A percentile compares a stretch with the other conserved stretches of the same genome.
These are phyloP conservation scores for Tuber microsphaerosporum DNA, from an alignment of 495 filamentous ascomycete genomes.

Conservation along the genomic window DNA sequence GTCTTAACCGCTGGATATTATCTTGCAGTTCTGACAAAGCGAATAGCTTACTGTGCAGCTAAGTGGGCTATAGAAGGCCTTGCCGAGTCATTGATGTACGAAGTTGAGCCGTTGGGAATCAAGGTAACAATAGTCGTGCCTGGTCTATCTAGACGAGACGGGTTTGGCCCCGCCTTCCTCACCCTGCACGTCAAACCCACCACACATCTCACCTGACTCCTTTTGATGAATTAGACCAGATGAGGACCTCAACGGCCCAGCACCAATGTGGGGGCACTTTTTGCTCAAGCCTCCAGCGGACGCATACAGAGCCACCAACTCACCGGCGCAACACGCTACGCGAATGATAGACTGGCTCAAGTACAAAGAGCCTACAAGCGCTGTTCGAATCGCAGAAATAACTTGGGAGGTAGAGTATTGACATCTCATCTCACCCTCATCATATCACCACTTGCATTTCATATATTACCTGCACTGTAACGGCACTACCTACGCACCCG, in stretches of 20 bases:
- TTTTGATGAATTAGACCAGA: slow-evolving; percentile 19
- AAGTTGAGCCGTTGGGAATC: slow-evolving; percentile 83
- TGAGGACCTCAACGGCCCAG: slow-evolving; percentile 26
- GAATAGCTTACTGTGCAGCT: slow-evolving; percentile 71
- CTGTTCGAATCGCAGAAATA: slow-evolving; percentile 87
- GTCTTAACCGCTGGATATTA: not conserved
- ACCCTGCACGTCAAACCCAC: not conserved
- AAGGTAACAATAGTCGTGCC: slow-evolving; percentile 89
- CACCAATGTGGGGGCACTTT: slow-evolving; percentile 81
- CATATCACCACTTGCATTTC: not conserved
- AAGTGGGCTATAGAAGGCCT: slow-evolving; percentile 95
- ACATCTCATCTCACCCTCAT: not conserved
- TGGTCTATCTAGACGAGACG: slow-evolving; percentile 75
- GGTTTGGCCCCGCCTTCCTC: slow-evolving; percentile 42
- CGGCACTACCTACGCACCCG: not conserved
- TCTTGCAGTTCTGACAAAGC: not conserved
- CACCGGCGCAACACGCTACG: slow-evolving; percentile 80
- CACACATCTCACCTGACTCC: not conserved
- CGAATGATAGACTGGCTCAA: slow-evolving; percentile 94
- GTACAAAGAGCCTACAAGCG: slow-evolving; percentile 83
- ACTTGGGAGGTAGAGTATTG: slow-evolving; percentile 63
- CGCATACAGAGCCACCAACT: slow-evolving; percentile 66
- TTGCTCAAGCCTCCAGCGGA: slow-evolving; percentile 76
- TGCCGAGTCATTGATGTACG: slow-evolving; percentile 91
- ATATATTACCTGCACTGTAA: not conserved